Base-by-base conservation (phyloP, 768 basidiomycete genomes). In the Russula vinacea region DNA sequence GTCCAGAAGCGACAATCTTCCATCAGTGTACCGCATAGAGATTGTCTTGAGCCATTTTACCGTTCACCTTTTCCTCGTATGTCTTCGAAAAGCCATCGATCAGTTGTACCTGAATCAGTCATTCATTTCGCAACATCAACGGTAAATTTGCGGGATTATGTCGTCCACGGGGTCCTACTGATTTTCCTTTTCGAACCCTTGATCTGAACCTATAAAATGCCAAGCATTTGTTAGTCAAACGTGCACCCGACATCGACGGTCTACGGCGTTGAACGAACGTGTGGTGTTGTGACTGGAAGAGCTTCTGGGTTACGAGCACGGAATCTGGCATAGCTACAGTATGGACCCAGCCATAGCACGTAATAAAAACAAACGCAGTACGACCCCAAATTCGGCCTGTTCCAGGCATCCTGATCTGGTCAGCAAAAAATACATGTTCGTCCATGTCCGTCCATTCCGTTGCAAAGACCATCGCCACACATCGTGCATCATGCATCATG, bases 11-110 rank as follows among this genome's bases (percentile, higher is more conserved):
- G 55, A 40, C 24, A 35, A 47, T 50, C 49, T 14, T 57, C 55
- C 62, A 35, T 19, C 32, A 39, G 8, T 44, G 22, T 37, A 33
- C 32, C 29, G n/a, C 14, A 5, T 29, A 29, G 2, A 29, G 29
- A 29, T 29, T 29, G 29, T 39, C 26, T 24, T 26, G 47, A 42
- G 32, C 56, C 14, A 42, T 56, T 35, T 52, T 19, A 22, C 26
- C 29, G 24, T 33, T 50, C n/a, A 26, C 8, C 19, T 26, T 29
- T 24, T 57, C 55, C 47, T 58, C 22, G 2, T 49, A 39, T 45
- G 52, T 59, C 45, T 13, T 54, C 45, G 17, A 59, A 47, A 19
- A 5, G 35, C 63, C 63, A 64, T 64, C 58, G 63, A 64, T 64
- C 52, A 49, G n/a, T 37, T 19, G 26, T 22, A n/a, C 24, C 24